Percentiles rank a stretch among this genome's conserved stretches.
phyloP scores from a whole-genome alignment of 305 asterid species.

The Withania somnifera region DNA sequence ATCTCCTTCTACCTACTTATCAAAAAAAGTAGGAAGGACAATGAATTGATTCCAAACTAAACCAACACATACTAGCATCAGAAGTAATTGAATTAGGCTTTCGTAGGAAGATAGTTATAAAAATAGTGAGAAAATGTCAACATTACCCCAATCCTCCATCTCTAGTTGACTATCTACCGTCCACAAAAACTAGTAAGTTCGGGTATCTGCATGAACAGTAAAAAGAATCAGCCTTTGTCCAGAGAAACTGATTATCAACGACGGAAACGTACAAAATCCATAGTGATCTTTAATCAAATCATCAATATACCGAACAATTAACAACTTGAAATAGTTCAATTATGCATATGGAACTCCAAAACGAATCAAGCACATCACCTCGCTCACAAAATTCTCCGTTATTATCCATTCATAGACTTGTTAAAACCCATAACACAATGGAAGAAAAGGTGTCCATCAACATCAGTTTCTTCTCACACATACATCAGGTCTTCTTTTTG shows the following conservation, averaged over 20 bases:
- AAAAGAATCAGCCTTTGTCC: neutral
- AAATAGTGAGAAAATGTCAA: neutral
- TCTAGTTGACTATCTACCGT: constrained; percentile 13
- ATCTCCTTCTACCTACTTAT: neutral
- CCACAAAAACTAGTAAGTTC: constrained; percentile 13
- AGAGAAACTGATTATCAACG: constrained; percentile 1
- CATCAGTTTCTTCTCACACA: neutral
- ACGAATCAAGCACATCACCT: neutral
- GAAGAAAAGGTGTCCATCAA: neutral
- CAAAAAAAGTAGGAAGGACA: neutral
- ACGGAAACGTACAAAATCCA: neutral
- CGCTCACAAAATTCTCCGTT: neutral
- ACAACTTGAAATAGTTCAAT: neutral
- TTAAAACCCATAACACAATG: neutral
- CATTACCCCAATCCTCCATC: constrained; percentile 91
- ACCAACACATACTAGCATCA: neutral
- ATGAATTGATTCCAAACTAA: neutral
- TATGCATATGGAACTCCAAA: neutral
- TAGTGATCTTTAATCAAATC: neutral
- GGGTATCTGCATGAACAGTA: neutral
- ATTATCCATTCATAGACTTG: neutral
- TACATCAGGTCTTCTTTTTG: neutral
- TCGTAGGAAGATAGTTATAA: neutral
- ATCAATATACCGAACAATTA: neutral
- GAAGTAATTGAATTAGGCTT: neutral